Evolutionary conservation across 805 yeast genomes (phyloP), one percentile per base, ranked within the genome.

Genomic region (Yarrowia sp.): DNA sequence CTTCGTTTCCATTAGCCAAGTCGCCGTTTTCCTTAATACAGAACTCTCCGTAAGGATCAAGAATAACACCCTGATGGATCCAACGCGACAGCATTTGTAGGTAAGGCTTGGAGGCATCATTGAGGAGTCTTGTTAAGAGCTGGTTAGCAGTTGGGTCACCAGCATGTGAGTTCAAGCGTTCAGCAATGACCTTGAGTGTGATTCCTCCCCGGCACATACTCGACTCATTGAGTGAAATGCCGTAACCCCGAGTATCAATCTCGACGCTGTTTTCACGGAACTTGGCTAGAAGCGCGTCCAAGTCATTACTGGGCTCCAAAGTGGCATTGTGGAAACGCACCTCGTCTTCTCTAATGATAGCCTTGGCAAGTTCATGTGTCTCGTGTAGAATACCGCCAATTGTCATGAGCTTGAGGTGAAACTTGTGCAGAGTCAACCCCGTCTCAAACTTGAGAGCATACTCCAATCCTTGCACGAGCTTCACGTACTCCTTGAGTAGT

Each of bases 21-120:
- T 72, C 67, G 36, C 67, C 69, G 65, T 66, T 70, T 66, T 75
- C 77, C 33, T 83, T 80, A n/a, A 95, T 84, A 71, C 92, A 76
- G 73, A 95, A 95, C 74, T 93, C 99, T 43, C 86, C 85, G 71
- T 84, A 85, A 0, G 90, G 90, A 70, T 95, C 99, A 67, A 84
- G 81, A 9, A 95, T 78, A 6, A 79, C 77, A 0, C 99, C 99
- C 57, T 80, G 77, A 4, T 81, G 80, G 15, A 93, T 79, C 99
- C 99, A 95, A n/a, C 77, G 73, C 69, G 88, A 86, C 9, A 95
- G 77, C 85, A 89, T 88, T 1, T 69, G 69, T 17, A 90, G 78
- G 71, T 90, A 95, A 43, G 84, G 84, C 36, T 67, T 70, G 42
- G 96, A 85, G 1, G 91, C 83, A 13, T 79, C 79, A 51, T 82